A percentile compares a stretch with the other conserved stretches of the same genome.
phyloP scores from a whole-genome alignment of 805 yeast genomes.

The Candida michaelii region DNA sequence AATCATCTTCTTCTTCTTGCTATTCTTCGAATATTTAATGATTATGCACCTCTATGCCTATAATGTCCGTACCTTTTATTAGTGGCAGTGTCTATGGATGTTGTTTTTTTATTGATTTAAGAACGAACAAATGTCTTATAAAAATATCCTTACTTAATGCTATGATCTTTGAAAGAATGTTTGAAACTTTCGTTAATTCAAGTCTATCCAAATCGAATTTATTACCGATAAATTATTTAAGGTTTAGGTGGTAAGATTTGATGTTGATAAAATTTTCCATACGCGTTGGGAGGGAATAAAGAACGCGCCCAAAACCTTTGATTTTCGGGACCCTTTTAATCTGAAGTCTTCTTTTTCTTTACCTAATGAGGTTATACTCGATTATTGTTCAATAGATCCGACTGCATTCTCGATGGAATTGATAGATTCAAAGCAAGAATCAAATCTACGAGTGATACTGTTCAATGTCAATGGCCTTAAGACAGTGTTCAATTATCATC shows the following conservation, averaged over 20 bases:
- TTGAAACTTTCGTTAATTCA: too few species aligned
- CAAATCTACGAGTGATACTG: constrained; percentile 51
- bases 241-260: not conserved
- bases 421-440: constrained; percentile 2
- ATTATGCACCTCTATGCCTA: not conserved
- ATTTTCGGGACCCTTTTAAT: not conserved
- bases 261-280: constrained; percentile 5
- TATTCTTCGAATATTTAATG: not conserved
- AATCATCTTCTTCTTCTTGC: constrained; percentile 25
- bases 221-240: not conserved
- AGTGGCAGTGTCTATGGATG: not conserved
- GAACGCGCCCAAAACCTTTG: constrained; percentile 2
- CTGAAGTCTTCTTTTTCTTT: not conserved
- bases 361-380: constrained; percentile 1
- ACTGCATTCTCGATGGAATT: not conserved
- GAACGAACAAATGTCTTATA: too few species aligned
- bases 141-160: too few species aligned
- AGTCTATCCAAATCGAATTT: not conserved
- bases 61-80: not conserved
- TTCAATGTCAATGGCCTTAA: constrained; percentile 86
- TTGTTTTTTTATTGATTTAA: not conserved
- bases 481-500: constrained; percentile 77
- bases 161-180: too few species aligned
- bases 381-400: not conserved
- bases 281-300: not conserved